Evolutionary conservation across 768 basidiomycete genomes (phyloP), one percentile per base, ranked within the genome.

Genomic region (Psilocybe subaeruginosa): DNA sequence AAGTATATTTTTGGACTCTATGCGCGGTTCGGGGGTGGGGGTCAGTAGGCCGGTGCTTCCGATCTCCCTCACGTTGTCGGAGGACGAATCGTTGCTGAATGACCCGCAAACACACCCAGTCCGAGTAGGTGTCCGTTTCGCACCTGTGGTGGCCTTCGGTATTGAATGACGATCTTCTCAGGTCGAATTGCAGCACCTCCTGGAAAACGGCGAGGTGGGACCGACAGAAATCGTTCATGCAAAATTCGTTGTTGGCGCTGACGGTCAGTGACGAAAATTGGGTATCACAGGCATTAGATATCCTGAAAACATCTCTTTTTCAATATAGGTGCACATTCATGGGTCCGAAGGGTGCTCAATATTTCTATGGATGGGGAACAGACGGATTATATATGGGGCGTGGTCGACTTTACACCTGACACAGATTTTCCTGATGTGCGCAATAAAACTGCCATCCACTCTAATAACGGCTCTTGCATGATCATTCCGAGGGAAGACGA

Each of bases 401-500:
- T 94, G 3, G 74, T 93, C 17, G 93, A 93, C 72, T 77, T 85
- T 53, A 67, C 84, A 27, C 88, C 88, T 0, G 81, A 86, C n/a
- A 91, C 90, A 1, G 77, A 92, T 68, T 91, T 92, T 61, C 92
- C 92, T 0, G 90, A 93, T 69, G 87, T 90, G 61, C 85, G 91
- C 16, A 86, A 86, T 58, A 80, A 78, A 64, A 77, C 77, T 52
- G 85, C 76, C 0, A 83, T 92, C n/a, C 90, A 92, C 70, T 91
- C 90, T 0, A 78, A 80, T 39, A 80, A 83, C 52, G 87, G 89
- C 1, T 85, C 88, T 0, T 85, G 87, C 59, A 88, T 92, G 85
- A 69, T 90, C 48, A 90, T 93, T 54, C 91, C 91, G 0, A 82
- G 91, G 35, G 87, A 90, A 68, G 83, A 76, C 1, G 87, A 88